A percentile compares a stretch with the other conserved stretches of the same genome.
Evolutionary conservation across 106 monocot species (phyloP).

Genomic region (Ottelia alismoides): DNA sequence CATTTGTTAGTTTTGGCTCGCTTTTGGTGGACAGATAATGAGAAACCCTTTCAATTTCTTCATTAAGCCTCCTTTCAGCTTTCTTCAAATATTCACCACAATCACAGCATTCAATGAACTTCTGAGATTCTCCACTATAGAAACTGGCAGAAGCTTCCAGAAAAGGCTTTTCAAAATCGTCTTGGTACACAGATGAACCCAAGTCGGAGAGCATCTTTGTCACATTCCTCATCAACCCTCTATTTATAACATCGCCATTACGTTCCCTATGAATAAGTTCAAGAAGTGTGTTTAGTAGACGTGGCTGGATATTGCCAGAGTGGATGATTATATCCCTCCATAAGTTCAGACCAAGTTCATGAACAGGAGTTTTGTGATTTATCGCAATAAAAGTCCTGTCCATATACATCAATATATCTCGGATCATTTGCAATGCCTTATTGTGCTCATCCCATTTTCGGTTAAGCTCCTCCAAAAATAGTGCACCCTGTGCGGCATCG

Average conservation of each 20-base stretch:
- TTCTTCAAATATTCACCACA: constrained; percentile 83
- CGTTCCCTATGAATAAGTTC: constrained; percentile 71
- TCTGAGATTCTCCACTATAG: constrained; percentile 77
- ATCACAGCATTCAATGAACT: constrained; percentile 76
- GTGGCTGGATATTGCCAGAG: constrained; percentile 41
- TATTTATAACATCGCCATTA: constrained; percentile 76
- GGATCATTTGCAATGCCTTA: constrained; percentile 92
- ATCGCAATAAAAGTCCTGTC: constrained; percentile 73
- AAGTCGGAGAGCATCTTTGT: constrained; percentile 92
- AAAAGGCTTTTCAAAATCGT: constrained; percentile 87
- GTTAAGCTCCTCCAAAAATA: constrained; percentile 81
- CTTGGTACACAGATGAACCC: constrained; percentile 68
- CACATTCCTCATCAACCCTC: constrained; percentile 75
- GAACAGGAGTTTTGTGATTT: constrained; percentile 56
- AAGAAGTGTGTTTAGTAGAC: constrained; percentile 61
- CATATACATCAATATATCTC: constrained; percentile 99
- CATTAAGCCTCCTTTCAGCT: constrained; percentile 79
- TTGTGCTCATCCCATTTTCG: constrained; percentile 88
- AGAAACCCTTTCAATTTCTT: constrained; percentile 89
- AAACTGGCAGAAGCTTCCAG: constrained; percentile 70
- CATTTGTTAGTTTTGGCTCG: constrained; percentile 68
- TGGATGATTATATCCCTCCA: constrained; percentile 82
- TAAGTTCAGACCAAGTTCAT: constrained; percentile 83
- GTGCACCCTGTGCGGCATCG: constrained; percentile 68
- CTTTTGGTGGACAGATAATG: constrained; percentile 66